Conservation (phyloP, 2,329 filamentous ascomycete genomes). For the Pseudocercospora macadamiae region DNA sequence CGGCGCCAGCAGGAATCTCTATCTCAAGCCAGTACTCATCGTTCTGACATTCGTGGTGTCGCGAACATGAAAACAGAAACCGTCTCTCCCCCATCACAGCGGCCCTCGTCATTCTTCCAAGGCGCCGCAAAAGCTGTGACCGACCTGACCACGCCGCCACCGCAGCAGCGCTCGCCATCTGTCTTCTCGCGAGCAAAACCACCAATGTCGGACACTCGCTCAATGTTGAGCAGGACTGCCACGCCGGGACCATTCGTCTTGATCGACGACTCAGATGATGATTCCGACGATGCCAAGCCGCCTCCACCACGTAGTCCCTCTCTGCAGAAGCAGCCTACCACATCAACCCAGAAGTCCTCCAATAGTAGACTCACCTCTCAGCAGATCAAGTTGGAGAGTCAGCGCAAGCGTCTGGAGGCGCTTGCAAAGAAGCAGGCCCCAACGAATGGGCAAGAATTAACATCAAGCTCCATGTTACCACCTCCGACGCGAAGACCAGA, state of each 20-base stretch:
- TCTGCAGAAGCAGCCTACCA: neutral
- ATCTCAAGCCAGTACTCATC: too few relatives aligned
- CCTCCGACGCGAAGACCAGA: neutral
- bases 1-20: too few relatives aligned
- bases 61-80: too few relatives aligned
- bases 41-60: too few relatives aligned
- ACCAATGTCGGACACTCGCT: neutral
- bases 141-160: neutral
- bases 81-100: too few relatives aligned
- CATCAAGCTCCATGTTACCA: neutral
- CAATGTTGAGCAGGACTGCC: neutral
- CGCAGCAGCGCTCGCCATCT: neutral
- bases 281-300: neutral
- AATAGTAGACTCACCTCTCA: neutral
- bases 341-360: neutral
- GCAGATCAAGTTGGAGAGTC: neutral
- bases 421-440: neutral
- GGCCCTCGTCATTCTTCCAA: neutral
- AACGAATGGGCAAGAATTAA: neutral
- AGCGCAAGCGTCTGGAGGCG: neutral
- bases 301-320: neutral
- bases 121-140: neutral
- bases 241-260: neutral
- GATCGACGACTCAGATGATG: constrained; percentile 6
- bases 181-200: neutral